Evolutionary conservation across 108 stramenopile species (phyloP), one percentile per base, ranked within the genome.

Genomic region (Nitzschia sp.): DNA sequence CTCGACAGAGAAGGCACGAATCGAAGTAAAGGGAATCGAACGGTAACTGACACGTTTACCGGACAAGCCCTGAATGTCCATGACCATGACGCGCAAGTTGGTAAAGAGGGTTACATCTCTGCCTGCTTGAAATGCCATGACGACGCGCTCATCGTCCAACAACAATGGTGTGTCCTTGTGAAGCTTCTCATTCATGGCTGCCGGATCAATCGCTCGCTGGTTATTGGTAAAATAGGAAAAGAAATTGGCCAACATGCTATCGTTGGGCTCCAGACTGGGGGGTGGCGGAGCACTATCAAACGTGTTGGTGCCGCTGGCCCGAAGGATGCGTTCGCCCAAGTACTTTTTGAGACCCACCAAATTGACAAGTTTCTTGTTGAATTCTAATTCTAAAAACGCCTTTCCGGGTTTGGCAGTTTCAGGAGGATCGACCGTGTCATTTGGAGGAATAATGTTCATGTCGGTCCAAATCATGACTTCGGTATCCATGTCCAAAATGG

Each of bases 351-450:
- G 68, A 18, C 68, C 62, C 26, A 84, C 34, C 0, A 89, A 38
- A 38, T 89, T 85, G 3, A 89, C 85, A 26, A 78, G 67, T 48
- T 84, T 82, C 49, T 89, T 89, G 55, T 86, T 83, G 65, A 89
- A 89, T 46, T 89, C 88, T 34, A 86, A 75, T 51, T 83, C 82
- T 9, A 84, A 8, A 49, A 36, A 82, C 9, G 79, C 64, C 58
- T 59, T 59, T 0, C 70, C 70, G 25, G 70, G 59, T 62, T 60
- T 48, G 47, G 59, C 48, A 36, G 58, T 4, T 62, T 46, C 68
- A 38, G 31, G 34, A 42, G 53, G 55, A 2, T 48, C 57, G 4
- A 19, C 24, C 25, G 15, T 31, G 1, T 53, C 49, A n/a, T 54
- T 49, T 66, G 18, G n/a, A 18, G 45, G 28, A 2, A 61, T 61